Evolutionary conservation across 257 asterid genomes (phyloP), one percentile per base, ranked within the genome.

Genomic region (Paraleonurus japonicus): DNA sequence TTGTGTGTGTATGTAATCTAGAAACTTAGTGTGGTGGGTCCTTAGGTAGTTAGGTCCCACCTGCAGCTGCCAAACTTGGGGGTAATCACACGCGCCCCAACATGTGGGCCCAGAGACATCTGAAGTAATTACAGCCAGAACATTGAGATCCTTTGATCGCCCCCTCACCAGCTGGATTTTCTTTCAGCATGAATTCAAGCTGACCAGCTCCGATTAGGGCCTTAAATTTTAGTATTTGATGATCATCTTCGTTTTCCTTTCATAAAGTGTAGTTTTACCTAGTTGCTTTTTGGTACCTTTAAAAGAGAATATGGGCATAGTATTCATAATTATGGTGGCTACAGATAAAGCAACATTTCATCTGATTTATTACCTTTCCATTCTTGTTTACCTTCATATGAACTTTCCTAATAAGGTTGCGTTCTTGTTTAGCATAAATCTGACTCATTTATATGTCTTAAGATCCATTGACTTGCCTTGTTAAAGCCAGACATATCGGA

Each of bases 181-280:
- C 47, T 6, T 19, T 26, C 33, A 24, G 16, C 50, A 37, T 61
- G 48, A 64, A 57, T 67, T 23, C 8, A 64, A 10, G 57, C 67
- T 39, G 39, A 51, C 74, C 71, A 69, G 72, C 71, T 74, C 39
- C 19, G 71, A 22, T 48, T 28, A 61, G 33, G 50, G 50, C 55
- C 73, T 72, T 41, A 43, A 19, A 8, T 37, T 39, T 24, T 59
- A 59, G n/a, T 27, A 37, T 26, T 28, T 33, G 72, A 73, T 70
- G 16, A 33, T 71, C 26, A 12, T 71, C 70, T 22, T 13, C 20
- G 0, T 72, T 80, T 65, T 33, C 58, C 57, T 61, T 60, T 55
- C 62, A 28, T 69, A 7, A 67, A 30, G 17, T 67, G 65, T 43
- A 26, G 4, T 26, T 53, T 62, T 27, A 65, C 57, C 59, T 39